Conservation (phyloP, 768 basidiomycete species). For the Kwoniella bestiolae region DNA sequence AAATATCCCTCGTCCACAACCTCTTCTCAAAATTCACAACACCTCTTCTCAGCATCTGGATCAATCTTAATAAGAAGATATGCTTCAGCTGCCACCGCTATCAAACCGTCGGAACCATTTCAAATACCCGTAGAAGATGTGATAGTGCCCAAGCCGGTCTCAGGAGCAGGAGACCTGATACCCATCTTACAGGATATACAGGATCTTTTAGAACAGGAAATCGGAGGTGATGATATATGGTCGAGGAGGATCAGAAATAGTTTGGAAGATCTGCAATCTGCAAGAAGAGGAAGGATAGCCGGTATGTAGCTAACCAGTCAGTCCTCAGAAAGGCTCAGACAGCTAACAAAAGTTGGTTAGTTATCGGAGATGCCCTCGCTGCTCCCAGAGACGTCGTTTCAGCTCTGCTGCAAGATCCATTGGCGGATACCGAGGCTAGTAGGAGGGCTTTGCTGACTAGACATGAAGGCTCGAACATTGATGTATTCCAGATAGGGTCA, state of each 20-base stretch:
- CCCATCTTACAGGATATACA: conserved; percentile 17
- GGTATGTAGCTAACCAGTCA: conserved; percentile 9
- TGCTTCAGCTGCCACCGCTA: conserved; percentile 21
- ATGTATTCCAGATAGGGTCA: conserved; percentile 27
- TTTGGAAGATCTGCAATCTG: conserved; percentile 22
- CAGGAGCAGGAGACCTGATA: conserved; percentile 7
- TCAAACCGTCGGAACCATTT: not conserved
- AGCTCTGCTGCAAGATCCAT: conserved; percentile 47
- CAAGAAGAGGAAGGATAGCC: conserved; percentile 21
- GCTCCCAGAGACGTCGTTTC: conserved; percentile 44
- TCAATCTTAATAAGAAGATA: not conserved
- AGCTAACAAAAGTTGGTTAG: conserved; percentile 17
- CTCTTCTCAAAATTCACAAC: not conserved
- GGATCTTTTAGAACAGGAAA: conserved; percentile 32
- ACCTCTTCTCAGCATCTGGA: not conserved
- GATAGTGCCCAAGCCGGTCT: conserved; percentile 4
- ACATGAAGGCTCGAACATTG: conserved; percentile 23
- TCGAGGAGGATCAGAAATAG: conserved; percentile 26
- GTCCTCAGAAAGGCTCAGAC: not conserved
- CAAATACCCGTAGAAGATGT: not conserved
- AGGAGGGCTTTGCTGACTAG: conserved; percentile 27
- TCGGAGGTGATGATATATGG: conserved; percentile 49
- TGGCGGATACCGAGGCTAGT: conserved; percentile 33
- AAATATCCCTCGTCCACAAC: not conserved
- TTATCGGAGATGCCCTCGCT: conserved; percentile 39